Conservation (phyloP, 192 early-diverging fungal genomes). For the Lobosporangium transversale region DNA sequence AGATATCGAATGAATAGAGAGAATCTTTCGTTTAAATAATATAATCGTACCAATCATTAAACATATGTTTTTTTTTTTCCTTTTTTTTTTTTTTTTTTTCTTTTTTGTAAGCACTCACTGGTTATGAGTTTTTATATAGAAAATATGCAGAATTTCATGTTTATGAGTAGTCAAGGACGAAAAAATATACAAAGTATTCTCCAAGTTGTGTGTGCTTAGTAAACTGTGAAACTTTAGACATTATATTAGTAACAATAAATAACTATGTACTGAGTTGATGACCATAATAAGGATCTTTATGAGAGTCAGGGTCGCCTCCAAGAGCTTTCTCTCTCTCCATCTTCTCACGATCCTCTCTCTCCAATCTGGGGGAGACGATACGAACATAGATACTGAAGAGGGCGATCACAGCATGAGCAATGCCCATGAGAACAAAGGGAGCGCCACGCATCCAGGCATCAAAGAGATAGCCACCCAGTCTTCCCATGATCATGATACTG, state of each 20-base stretch:
- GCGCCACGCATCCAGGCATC: constrained; percentile 63
- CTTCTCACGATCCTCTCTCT: constrained; percentile 14
- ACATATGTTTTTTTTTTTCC: not conserved
- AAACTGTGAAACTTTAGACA: too few species aligned
- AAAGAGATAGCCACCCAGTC: constrained; percentile 70
- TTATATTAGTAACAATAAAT: too few species aligned
- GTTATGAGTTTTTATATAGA: not conserved
- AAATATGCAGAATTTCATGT: not conserved
- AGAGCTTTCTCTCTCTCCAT: not conserved
- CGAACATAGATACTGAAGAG: constrained; percentile 42
- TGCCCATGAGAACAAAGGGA: constrained; percentile 60
- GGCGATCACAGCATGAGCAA: constrained; percentile 48
- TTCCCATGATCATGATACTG: constrained; percentile 70
- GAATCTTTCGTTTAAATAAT: not conserved
- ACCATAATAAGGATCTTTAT: too few species aligned
- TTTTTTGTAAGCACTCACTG: not conserved
- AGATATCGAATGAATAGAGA: not conserved
- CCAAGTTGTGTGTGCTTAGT: too few species aligned
- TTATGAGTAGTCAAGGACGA: too few species aligned
- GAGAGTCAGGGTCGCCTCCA: too few species aligned
- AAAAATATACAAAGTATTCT: too few species aligned
- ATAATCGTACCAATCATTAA: not conserved
- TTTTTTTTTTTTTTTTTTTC: not conserved
- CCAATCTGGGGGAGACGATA: constrained; percentile 23
- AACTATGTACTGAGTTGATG: too few species aligned